These are phyloP conservation scores for Aureobasidium leucospermi DNA, from an alignment of 2,329 filamentous ascomycete species.

Conservation along the genomic window DNA sequence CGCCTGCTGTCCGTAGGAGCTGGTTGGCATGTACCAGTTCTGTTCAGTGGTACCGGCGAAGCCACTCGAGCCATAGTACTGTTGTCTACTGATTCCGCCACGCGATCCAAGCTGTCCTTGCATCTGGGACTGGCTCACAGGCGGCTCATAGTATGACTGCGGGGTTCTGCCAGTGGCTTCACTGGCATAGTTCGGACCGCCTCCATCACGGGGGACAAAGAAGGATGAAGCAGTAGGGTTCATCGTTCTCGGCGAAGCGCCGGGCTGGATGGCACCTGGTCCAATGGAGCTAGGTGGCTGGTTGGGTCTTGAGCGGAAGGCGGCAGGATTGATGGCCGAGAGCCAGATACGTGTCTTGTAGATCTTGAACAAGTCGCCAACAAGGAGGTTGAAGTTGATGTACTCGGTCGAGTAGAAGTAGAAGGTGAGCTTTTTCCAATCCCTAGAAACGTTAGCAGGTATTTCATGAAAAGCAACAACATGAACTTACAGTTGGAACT, in stretches of 20 bases:
- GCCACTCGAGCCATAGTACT: background rate
- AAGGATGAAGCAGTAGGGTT: slow-evolving; percentile 13
- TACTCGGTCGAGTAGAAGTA: slow-evolving; percentile 98
- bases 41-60: background rate
- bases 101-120: background rate
- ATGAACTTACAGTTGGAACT: slow-evolving; percentile 85
- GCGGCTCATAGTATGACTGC: background rate
- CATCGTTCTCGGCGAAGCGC: slow-evolving; percentile 28
- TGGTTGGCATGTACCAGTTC: slow-evolving; percentile 5
- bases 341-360: slow-evolving; percentile 99
- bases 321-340: slow-evolving; percentile 97
- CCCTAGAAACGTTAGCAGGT: slow-evolving; percentile 48
- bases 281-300: slow-evolving; percentile 30
- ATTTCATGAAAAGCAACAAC: background rate
- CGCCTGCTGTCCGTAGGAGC: background rate
- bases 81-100: background rate
- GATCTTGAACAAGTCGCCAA: slow-evolving; percentile 96
- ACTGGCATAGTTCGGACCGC: slow-evolving; percentile 4
- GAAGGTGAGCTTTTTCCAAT: slow-evolving; percentile 98
- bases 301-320: slow-evolving; percentile 50
- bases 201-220: background rate
- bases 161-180: background rate
- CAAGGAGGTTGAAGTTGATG: slow-evolving; percentile 97
- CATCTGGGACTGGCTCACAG: background rate
- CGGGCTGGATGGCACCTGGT: slow-evolving; percentile 26